A percentile compares a stretch with the other conserved stretches of the same genome.
phyloP scores from a whole-genome alignment of 495 filamentous ascomycete species.

The Podospora australis region DNA sequence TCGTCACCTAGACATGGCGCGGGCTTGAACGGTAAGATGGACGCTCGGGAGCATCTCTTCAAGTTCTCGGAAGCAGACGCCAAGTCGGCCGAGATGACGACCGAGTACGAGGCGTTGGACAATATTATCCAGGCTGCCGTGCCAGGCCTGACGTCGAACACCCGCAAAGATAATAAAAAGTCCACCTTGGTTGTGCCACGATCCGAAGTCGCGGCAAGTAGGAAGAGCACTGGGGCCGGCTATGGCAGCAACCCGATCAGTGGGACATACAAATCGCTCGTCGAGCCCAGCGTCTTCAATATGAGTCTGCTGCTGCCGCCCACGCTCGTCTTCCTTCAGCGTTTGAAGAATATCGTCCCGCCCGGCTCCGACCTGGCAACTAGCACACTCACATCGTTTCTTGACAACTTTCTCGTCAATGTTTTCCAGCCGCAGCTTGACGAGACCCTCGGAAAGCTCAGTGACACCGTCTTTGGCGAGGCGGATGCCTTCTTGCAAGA shows the following conservation, averaged over 20 bases:
- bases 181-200: constrained; percentile 26
- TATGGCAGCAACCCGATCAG: constrained; percentile 31
- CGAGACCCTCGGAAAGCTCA: constrained; percentile 86
- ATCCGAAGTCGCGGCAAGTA: constrained; percentile 23
- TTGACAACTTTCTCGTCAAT: constrained; percentile 97
- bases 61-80: constrained; percentile 78
- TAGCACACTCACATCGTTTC: constrained; percentile 85
- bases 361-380: constrained; percentile 74
- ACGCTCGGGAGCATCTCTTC: constrained; percentile 76
- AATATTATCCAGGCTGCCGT: constrained; percentile 85
- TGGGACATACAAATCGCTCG: constrained; percentile 61
- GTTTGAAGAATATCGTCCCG: constrained; percentile 87
- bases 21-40: constrained; percentile 46
- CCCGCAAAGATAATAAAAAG: constrained; percentile 51
- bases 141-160: constrained; percentile 81
- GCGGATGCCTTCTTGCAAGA: constrained; percentile 85
- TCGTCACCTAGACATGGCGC: constrained; percentile 36
- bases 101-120: constrained; percentile 85
- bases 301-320: constrained; percentile 90
- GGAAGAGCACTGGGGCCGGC: constrained; percentile 29
- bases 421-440: constrained; percentile 96
- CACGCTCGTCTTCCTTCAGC: constrained; percentile 86
- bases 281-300: constrained; percentile 96
- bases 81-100: constrained; percentile 63
- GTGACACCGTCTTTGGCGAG: constrained; percentile 73